Conservation (phyloP, 305 asterid genomes). For the Euphrasia arctica region DNA sequence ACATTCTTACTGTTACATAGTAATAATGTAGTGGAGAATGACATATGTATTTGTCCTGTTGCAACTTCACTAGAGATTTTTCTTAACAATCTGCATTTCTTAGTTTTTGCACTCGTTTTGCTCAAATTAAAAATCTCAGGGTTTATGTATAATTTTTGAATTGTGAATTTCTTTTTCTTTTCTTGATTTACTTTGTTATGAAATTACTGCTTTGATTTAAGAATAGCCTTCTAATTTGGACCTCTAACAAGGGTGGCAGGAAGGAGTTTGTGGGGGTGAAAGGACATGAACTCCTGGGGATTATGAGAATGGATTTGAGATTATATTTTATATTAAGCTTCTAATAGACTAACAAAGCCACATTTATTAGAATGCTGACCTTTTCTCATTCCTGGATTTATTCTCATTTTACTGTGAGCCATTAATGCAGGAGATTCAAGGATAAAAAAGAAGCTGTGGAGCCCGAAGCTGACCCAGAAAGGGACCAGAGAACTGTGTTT, state of each 20-base stretch:
- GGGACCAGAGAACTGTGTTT: slow-evolving; percentile 98
- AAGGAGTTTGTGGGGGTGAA: slow-evolving; percentile 52
- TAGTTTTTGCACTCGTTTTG: slow-evolving; percentile 15
- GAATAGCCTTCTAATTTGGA: slow-evolving; percentile 40
- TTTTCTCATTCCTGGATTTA: slow-evolving; percentile 23
- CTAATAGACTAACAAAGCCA: slow-evolving; percentile 27
- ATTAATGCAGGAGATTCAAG: slow-evolving; percentile 82
- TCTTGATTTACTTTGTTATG: slow-evolving; percentile 22
- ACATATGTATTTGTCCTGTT: slow-evolving; percentile 26
- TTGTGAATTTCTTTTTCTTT: background rate
- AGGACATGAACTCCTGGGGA: slow-evolving; percentile 47
- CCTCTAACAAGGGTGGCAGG: slow-evolving; percentile 45
- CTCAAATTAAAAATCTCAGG: background rate
- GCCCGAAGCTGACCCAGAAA: slow-evolving; percentile 99
- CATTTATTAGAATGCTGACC: slow-evolving; percentile 30
- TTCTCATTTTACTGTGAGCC: slow-evolving; percentile 59
- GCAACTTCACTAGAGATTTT: slow-evolving; percentile 20
- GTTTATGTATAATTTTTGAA: too few relatives aligned
- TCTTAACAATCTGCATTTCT: slow-evolving; percentile 10
- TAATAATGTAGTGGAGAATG: slow-evolving; percentile 25
- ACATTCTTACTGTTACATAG: slow-evolving; percentile 12
- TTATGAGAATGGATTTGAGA: slow-evolving; percentile 50
- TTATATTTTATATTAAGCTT: slow-evolving; percentile 36
- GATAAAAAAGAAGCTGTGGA: slow-evolving; percentile 88
- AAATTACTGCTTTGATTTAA: slow-evolving; percentile 41